These are phyloP conservation scores for Carex scoparia DNA, from an alignment of 176 grass and related monocot species.

Conservation along the genomic window DNA sequence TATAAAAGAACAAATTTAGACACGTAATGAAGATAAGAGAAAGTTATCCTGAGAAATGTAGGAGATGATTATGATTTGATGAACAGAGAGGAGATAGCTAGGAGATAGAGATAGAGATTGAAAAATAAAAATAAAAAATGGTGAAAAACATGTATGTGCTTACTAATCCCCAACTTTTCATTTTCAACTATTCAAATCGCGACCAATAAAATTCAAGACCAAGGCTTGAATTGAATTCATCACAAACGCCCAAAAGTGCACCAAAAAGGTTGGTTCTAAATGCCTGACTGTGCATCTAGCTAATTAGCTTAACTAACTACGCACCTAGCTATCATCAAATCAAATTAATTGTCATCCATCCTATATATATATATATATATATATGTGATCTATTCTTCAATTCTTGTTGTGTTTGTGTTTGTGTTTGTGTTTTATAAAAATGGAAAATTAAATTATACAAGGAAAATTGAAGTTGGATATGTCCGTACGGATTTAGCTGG, in stretches of 20 bases:
- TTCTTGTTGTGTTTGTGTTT: too few relatives aligned
- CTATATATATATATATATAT: too few relatives aligned
- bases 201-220: background rate
- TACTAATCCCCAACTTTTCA: background rate
- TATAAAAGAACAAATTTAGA: background rate
- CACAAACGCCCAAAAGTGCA: constrained; percentile 19
- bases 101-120: background rate
- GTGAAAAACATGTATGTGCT: background rate
- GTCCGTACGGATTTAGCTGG: background rate
- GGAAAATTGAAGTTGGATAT: background rate
- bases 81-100: background rate
- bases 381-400: background rate
- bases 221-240: background rate
- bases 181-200: background rate
- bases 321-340: background rate
- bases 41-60: constrained; percentile 6
- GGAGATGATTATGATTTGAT: constrained; percentile 4
- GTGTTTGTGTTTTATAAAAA: background rate
- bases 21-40: background rate
- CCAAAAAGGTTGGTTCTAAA: constrained; percentile 4
- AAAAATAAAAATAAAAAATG: background rate
- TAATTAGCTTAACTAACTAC: background rate
- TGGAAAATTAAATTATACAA: background rate
- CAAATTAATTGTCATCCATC: background rate
- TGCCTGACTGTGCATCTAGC: background rate